Conservation (phyloP, 345 rosid species). For the Populus nigra region DNA sequence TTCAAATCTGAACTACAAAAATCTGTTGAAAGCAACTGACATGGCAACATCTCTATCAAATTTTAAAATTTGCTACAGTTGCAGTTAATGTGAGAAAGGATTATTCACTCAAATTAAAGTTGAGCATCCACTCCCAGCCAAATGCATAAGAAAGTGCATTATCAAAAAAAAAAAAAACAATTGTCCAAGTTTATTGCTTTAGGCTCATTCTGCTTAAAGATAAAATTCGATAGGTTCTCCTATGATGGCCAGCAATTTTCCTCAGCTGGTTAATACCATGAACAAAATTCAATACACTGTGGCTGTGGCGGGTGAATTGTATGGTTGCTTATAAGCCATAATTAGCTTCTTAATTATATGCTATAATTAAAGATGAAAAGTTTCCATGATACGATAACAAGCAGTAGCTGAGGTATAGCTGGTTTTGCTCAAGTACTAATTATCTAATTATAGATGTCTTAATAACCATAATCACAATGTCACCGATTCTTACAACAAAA, state of each 20-base stretch:
- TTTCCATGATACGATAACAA: neutral
- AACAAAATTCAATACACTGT: neutral
- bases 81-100: neutral
- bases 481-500: neutral
- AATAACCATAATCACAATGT: neutral
- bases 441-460: constrained; percentile 9
- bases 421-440: neutral
- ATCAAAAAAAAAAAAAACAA: neutral
- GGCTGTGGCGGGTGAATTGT: neutral
- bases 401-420: neutral
- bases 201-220: neutral
- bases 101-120: neutral
- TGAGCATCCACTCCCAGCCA: neutral
- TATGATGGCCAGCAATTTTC: neutral
- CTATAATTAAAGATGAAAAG: neutral
- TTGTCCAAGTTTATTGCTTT: neutral
- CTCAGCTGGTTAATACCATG: neutral
- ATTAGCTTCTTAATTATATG: neutral
- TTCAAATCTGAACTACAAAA: neutral
- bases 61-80: neutral
- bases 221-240: neutral
- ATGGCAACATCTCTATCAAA: neutral
- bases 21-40: neutral
- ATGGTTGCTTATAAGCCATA: neutral
- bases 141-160: neutral